phyloP scores from a whole-genome alignment of 78 protist species.

The Monosiga brevicollis region DNA sequence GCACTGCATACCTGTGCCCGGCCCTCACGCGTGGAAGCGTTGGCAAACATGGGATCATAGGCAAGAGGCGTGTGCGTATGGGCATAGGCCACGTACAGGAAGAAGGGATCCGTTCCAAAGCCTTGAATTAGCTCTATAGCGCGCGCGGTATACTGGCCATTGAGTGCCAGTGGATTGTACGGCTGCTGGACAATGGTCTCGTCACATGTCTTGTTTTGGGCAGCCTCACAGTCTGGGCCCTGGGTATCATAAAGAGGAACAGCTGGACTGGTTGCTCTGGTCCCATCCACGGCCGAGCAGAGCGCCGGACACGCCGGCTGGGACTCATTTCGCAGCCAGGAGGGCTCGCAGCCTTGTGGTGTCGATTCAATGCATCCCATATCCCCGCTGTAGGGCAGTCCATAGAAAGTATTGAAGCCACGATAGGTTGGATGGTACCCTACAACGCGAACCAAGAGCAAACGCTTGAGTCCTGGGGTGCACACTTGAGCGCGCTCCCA shows the following conservation, averaged over 20 bases:
- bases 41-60: neutral
- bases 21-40: no score
- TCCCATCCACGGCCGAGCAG: neutral
- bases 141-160: neutral
- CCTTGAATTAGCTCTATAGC: neutral
- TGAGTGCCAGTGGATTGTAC: neutral
- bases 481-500: neutral
- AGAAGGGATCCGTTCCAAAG: neutral
- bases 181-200: neutral
- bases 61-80: neutral
- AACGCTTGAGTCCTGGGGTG: no score
- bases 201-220: neutral
- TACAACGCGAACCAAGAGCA: no score
- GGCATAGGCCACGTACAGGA: neutral
- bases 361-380: neutral
- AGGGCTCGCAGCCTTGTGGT: neutral
- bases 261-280: no score
- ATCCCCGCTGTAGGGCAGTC: neutral
- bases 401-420: neutral
- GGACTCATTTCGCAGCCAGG: neutral
- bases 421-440: neutral
- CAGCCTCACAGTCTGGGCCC: no score
- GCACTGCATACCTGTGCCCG: no score
- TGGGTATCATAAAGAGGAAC: neutral
- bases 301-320: neutral